phyloP scores from a whole-genome alignment of 2,329 filamentous ascomycete genomes.

The Cladophialophora chaetospira region DNA sequence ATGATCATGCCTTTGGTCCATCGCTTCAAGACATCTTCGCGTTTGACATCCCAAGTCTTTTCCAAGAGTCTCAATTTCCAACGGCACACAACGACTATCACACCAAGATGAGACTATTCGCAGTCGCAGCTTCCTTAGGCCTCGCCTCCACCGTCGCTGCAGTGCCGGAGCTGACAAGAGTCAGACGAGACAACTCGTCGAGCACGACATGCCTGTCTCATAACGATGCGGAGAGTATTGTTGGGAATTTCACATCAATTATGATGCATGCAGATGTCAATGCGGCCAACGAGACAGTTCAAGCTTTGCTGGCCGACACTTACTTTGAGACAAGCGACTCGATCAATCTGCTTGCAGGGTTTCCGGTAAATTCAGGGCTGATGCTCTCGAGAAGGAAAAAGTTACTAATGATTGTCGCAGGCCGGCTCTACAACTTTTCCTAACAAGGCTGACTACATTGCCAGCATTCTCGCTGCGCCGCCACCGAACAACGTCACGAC shows the following conservation, averaged over 20 bases:
- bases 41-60: neutral
- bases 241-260: conserved; percentile 16
- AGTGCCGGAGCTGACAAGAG: neutral
- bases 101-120: neutral
- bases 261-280: conserved; percentile 14
- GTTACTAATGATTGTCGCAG: conserved; percentile 4
- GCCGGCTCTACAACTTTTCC: conserved; percentile 15
- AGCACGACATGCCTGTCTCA: conserved; percentile 2
- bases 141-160: neutral
- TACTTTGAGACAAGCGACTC: conserved; percentile 18
- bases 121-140: neutral
- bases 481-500: conserved; percentile 1
- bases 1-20: neutral
- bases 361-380: conserved; percentile 9
- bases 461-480: conserved; percentile 6
- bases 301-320: conserved; percentile 13
- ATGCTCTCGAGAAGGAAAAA: no score
- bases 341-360: conserved; percentile 23
- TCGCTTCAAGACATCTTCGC: neutral
- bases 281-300: conserved; percentile 7
- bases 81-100: neutral
- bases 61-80: neutral
- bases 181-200: neutral
- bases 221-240: conserved; percentile 10
- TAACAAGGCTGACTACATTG: conserved; percentile 16